Evolutionary conservation across 306 rosid species (phyloP), one percentile per base, ranked within the genome.

Genomic region (Sicyos baderoa): DNA sequence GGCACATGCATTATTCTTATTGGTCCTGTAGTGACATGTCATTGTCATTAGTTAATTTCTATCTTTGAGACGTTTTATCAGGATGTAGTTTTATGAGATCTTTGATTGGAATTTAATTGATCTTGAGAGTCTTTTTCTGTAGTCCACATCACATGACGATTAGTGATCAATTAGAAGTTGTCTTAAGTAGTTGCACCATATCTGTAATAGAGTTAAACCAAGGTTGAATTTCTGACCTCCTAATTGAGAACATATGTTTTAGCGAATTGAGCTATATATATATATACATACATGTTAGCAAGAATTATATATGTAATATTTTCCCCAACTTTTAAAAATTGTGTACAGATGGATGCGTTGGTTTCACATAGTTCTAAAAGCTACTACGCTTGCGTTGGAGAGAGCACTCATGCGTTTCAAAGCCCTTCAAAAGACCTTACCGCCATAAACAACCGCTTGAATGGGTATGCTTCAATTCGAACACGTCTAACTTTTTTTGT

Each of bases 351-450:
- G 99, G 99, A 94, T 84, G 97, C 99, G 52, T 81, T 94, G 74
- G 88, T 90, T 79, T 88, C 99, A n/a, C 96, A 88, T 70, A 86
- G 89, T 82, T 88, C 96, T 45, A 94, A 88, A 84, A 90, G 99
- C 79, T 94, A 94, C 67, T 94, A 94, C 79, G 97, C 99, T 35
- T 94, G 99, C 73, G 96, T 94, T 50, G 99, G 99, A 53, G 99
- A 90, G 78, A 94, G 99, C 82, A 94, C 99, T 51, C 97, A 86
- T 82, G 99, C 99, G 35, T 94, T 90, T 76, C 99, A 94, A 74
- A 94, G 99, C 85, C 99, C 99, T 73, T 94, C 99, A 6, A 90
- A 90, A 84, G 99, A 94, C 73, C 80, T 94, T 51, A 86, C 95
- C 9, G 99, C 97, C 78, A 94, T 94, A 81, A 94, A 94, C 74